Conservation (phyloP, 257 asterid genomes). For the Salvia miltiorrhiza region DNA sequence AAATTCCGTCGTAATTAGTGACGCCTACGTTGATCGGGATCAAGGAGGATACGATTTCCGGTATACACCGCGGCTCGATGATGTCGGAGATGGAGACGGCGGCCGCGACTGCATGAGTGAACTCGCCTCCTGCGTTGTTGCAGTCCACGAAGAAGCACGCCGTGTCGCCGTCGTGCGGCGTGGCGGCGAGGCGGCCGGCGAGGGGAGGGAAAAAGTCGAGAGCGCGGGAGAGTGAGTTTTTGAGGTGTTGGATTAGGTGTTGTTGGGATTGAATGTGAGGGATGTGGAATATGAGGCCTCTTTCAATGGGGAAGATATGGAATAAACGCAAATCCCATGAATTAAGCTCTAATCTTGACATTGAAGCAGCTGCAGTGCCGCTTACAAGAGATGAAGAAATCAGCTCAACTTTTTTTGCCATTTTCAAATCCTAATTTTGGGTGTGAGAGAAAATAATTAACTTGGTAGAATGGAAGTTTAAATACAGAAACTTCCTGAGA, state of each 20-base stretch:
- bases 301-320: too few species aligned
- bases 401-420: too few species aligned
- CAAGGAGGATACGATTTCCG: constrained; percentile 22
- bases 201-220: constrained; percentile 31
- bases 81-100: constrained; percentile 20
- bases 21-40: background rate
- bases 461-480: too few species aligned
- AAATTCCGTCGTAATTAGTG: constrained; percentile 12
- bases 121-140: background rate
- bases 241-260: constrained; percentile 11
- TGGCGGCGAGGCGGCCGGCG: constrained; percentile 30
- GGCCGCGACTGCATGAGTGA: background rate
- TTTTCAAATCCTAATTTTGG: too few species aligned
- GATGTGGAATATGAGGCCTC: too few species aligned
- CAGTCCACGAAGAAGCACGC: background rate
- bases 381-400: too few species aligned
- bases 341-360: too few species aligned
- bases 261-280: background rate
- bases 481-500: too few species aligned
- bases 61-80: background rate
- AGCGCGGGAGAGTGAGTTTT: constrained; percentile 15
- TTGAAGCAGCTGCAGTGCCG: too few species aligned
- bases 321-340: too few species aligned
- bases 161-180: background rate
- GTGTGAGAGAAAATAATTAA: too few species aligned